These are phyloP conservation scores for Clavaria fumosa DNA, from an alignment of 768 basidiomycete genomes.

Conservation along the genomic window DNA sequence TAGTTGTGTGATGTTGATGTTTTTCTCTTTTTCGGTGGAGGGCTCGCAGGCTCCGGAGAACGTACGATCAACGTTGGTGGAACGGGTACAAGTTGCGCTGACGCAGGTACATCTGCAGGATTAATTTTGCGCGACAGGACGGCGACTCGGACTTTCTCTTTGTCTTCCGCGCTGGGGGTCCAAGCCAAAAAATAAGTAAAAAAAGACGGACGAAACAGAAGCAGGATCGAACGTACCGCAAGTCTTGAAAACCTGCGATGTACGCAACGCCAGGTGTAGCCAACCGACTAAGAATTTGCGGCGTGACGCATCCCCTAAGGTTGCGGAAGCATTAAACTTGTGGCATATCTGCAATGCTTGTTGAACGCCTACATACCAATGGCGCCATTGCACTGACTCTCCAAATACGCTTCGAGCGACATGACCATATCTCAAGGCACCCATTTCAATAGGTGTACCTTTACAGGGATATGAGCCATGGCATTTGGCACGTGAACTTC, in stretches of 20 bases:
- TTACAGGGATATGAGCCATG: slow-evolving; percentile 48
- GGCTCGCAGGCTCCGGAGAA: too few relatives aligned
- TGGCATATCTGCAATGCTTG: neutral
- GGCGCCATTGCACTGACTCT: slow-evolving; percentile 59
- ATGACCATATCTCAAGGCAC: slow-evolving; percentile 51
- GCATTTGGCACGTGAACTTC: slow-evolving; percentile 52
- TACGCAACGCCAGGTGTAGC: slow-evolving; percentile 26
- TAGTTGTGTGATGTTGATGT: too few relatives aligned
- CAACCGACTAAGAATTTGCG: slow-evolving; percentile 35
- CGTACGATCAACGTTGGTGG: too few relatives aligned
- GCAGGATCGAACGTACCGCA: slow-evolving; percentile 29
- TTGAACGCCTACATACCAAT: slow-evolving; percentile 36
- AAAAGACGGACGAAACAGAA: neutral
- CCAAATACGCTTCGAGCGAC: slow-evolving; percentile 30
- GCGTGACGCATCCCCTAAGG: slow-evolving; percentile 57
- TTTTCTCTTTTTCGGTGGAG: slow-evolving; percentile 39
- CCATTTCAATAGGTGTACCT: slow-evolving; percentile 36
- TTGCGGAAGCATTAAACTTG: slow-evolving; percentile 6
- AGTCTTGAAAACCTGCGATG: slow-evolving; percentile 33
- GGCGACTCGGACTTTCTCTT: slow-evolving; percentile 45
- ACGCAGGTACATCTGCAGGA: slow-evolving; percentile 37
- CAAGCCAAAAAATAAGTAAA: slow-evolving; percentile 1
- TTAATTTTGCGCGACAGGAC: slow-evolving; percentile 38
- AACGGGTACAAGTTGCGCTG: slow-evolving; percentile 27
- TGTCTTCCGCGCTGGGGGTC: slow-evolving; percentile 36